These are phyloP conservation scores for Pseudocercospora pini-densiflorae DNA, from an alignment of 2,329 filamentous ascomycete genomes.

Conservation along the genomic window DNA sequence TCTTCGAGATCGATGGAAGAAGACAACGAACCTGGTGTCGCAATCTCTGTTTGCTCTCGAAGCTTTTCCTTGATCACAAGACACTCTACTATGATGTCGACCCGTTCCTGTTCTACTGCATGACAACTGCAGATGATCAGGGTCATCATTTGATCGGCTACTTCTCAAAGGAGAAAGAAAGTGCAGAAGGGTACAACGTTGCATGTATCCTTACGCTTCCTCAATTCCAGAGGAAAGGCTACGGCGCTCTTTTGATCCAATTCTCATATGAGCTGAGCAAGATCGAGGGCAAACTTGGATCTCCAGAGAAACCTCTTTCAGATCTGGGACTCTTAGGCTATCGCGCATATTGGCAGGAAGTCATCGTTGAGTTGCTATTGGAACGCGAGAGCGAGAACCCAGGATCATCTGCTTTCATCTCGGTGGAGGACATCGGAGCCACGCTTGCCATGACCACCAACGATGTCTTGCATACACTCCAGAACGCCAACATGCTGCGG, in stretches of 20 bases:
- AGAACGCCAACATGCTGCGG: conserved; percentile 91
- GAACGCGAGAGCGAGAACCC: conserved; percentile 58
- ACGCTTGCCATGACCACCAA: conserved; percentile 93
- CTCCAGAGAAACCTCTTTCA: conserved; percentile 93
- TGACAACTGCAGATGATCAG: conserved; percentile 86
- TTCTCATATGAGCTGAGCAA: conserved; percentile 98
- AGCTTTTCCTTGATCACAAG: conserved; percentile 97
- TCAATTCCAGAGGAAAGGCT: conserved; percentile 94
- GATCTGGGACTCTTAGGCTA: conserved; percentile 94
- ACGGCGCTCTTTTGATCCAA: conserved; percentile 89
- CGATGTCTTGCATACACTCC: conserved; percentile 92
- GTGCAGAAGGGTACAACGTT: conserved; percentile 94
- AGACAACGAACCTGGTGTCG: conserved; percentile 96
- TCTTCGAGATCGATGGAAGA: conserved; percentile 96
- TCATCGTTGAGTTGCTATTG: conserved; percentile 84
- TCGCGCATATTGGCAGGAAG: conserved; percentile 96
- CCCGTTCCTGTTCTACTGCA: conserved; percentile 97
- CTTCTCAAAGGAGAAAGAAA: conserved; percentile 98
- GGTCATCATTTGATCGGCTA: conserved; percentile 98
- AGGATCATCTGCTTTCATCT: conserved; percentile 67
- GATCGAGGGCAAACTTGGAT: conserved; percentile 92
- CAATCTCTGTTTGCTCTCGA: conserved; percentile 90
- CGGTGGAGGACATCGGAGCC: conserved; percentile 81
- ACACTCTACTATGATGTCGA: conserved; percentile 99
- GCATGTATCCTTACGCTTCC: conserved; percentile 97